Evolutionary conservation across 2,329 filamentous ascomycete species (phyloP), one percentile per base, ranked within the genome.

Genomic region (Coniella lustricola): DNA sequence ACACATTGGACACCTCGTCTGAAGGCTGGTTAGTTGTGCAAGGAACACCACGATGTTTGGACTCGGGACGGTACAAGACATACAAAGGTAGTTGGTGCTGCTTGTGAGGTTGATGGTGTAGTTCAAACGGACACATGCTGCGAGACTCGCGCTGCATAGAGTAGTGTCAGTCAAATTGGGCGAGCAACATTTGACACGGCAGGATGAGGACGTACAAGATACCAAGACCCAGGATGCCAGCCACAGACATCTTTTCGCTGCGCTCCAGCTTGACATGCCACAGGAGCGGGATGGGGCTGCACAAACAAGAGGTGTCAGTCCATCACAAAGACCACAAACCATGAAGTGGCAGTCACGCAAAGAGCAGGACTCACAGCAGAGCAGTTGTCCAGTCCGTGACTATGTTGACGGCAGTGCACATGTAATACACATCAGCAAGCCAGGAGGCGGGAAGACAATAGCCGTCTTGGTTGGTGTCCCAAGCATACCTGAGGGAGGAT

Each of bases 221-320:
- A 12, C 50, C 50, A 14, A 52, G 46, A 7, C 50, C 50, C 21
- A 52, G 50, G 14, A 52, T 52, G 12, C 33, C 50, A 35, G 33
- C 50, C 3, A 52, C 50, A 4, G 50, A 52, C 10, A 52, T 33
- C 22, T 52, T 52, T 16, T 52, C 50, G 31, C 50, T 49, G 25
- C 46, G 50, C 32, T 49, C 50, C 8, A 52, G 50, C 34, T 43
- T 41, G 17, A 52, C 50, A 14, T 49, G 42, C 50, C 50, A 52
- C 8, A 52, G 31, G 14, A 52, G 35, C 22, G 50, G 50, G 35
- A 52, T 52, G 1, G 50, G 50, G 16, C 48, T 46, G 29, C 4
- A 17, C 17, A 32, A 16, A 14, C n/a, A 16, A 10, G 25, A 9
- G 7, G 5, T n/a, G 29, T 46, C 18, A 46, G 22, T 14, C 7